phyloP scores from a whole-genome alignment of 1,139 yeast genomes.

The Suhomyces terraborum region DNA sequence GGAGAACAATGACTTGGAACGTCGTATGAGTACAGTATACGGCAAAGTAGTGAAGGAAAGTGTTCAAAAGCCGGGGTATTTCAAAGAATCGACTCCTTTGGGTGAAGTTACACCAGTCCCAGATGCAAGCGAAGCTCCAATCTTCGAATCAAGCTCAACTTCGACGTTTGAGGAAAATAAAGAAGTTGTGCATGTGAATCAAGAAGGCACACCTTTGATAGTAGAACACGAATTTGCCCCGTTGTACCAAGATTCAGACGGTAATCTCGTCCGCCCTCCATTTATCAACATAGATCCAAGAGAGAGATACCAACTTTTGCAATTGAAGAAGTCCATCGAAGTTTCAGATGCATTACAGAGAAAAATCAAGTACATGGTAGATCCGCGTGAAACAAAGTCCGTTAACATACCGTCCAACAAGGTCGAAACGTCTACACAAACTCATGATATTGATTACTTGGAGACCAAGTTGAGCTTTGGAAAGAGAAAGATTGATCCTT shows the following conservation, averaged over 20 bases:
- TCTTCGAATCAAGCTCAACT: slow-evolving; percentile 1
- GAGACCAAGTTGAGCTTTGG: slow-evolving; percentile 26
- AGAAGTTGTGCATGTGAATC: slow-evolving; percentile 4
- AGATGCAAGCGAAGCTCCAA: background rate
- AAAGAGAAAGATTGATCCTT: slow-evolving; percentile 13
- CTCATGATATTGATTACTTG: slow-evolving; percentile 37
- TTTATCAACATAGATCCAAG: slow-evolving; percentile 48
- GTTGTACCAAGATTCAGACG: slow-evolving; percentile 38
- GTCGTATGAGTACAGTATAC: slow-evolving; percentile 32
- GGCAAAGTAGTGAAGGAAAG: slow-evolving; percentile 25
- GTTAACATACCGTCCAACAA: slow-evolving; percentile 14
- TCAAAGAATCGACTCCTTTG: slow-evolving; percentile 17
- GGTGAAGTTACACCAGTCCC: slow-evolving; percentile 9
- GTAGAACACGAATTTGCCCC: slow-evolving; percentile 37
- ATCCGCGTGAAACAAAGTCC: slow-evolving; percentile 44
- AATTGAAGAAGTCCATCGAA: slow-evolving; percentile 42
- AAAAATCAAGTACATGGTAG: slow-evolving; percentile 41
- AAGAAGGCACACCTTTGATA: slow-evolving; percentile 12
- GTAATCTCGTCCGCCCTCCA: slow-evolving; percentile 49
- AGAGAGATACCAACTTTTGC: slow-evolving; percentile 46
- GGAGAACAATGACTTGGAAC: slow-evolving; percentile 31
- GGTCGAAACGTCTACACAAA: slow-evolving; percentile 49
- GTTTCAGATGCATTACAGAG: slow-evolving; percentile 36
- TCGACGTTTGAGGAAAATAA: background rate
- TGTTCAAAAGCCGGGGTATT: slow-evolving; percentile 10